Evolutionary conservation across 2,329 filamentous ascomycete genomes (phyloP), one percentile per base, ranked within the genome.

Genomic region (Fusarium sp.): DNA sequence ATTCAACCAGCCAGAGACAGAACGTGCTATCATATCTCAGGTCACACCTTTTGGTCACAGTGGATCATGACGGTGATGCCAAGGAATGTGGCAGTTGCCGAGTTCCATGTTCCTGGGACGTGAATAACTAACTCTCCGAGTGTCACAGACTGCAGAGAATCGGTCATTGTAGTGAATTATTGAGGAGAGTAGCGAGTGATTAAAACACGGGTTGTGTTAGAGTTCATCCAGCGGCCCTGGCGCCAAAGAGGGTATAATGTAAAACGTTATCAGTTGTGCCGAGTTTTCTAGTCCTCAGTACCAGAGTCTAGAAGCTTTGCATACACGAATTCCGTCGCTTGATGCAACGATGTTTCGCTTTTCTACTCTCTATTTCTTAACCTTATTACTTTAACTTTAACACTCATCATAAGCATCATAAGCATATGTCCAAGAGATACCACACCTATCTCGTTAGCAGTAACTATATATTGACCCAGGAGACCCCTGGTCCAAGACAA

Each of bases 71-170:
- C 17, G 26, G 59, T 30, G 41, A 24, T 58, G 72, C 68, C 72
- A 75, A 75, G 72, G 48, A 61, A 62, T 50, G 57, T 75, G 72
- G 48, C 32, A 62, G 52, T 58, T 73, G 67, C 71, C 63, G 63
- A 74, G 72, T 74, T 69, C 72, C 62, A 72, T 69, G 48, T 4
- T 30, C 52, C 60, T 51, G 67, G 67, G 72, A 54, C 41, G 36
- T 45, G 38, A 41, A 44, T 22, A 44, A 59, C 39, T 26, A 52
- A 52, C 30, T 36, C 18, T 42, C 28, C 36, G 50, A 61, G 39
- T n/a, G 30, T 22, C n/a, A 57, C n/a, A 47, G 26, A 26, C 26
- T 26, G 26, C 26, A 26, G 22, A n/a, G 22, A 41, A 20, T 18
- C 12, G 24, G 34, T n/a, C n/a, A n/a, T 44, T 62, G 47, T 9